Percentiles rank a stretch among this genome's conserved stretches.
Evolutionary conservation across 768 basidiomycete species (phyloP).

Genomic region (Chalciporus sphaerocephalus): DNA sequence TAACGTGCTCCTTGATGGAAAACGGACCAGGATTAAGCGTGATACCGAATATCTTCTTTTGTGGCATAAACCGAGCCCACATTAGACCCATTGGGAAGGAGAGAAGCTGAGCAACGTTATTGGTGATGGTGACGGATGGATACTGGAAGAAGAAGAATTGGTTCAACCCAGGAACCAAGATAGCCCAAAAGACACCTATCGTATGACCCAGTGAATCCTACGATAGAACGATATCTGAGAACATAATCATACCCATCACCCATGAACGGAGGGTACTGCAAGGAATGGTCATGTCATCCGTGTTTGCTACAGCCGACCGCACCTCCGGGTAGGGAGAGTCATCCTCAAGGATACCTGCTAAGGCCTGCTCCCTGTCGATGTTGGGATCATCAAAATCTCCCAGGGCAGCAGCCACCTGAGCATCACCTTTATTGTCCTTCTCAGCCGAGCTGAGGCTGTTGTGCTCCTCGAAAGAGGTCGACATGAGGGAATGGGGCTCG

Average conservation of each 20-base stretch:
- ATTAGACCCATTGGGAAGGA: constrained; percentile 64
- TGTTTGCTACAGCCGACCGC: constrained; percentile 70
- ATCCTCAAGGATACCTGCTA: constrained; percentile 41
- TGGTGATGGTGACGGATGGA: constrained; percentile 40
- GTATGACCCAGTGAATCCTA: not conserved
- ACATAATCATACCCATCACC: constrained; percentile 40
- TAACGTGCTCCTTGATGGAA: constrained; percentile 67
- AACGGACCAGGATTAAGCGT: constrained; percentile 74
- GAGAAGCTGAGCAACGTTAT: constrained; percentile 69
- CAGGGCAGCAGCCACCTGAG: constrained; percentile 3
- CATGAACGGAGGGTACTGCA: constrained; percentile 57
- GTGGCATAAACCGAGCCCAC: constrained; percentile 55
- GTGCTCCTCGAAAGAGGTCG: constrained; percentile 12
- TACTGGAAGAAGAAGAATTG: constrained; percentile 76
- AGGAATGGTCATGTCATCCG: constrained; percentile 65
- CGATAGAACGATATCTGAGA: not conserved
- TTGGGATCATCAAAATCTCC: constrained; percentile 38
- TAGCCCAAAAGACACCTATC: constrained; percentile 45
- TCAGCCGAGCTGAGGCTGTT: constrained; percentile 19
- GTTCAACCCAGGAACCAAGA: constrained; percentile 68
- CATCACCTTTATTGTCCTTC: constrained; percentile 21
- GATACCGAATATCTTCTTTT: constrained; percentile 49
- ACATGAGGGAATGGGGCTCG: constrained; percentile 13
- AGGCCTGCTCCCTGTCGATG: constrained; percentile 27
- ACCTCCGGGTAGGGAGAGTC: constrained; percentile 87